Evolutionary conservation across 495 filamentous ascomycete species (phyloP), one percentile per base, ranked within the genome.

Genomic region (Wilcoxina mikolae): DNA sequence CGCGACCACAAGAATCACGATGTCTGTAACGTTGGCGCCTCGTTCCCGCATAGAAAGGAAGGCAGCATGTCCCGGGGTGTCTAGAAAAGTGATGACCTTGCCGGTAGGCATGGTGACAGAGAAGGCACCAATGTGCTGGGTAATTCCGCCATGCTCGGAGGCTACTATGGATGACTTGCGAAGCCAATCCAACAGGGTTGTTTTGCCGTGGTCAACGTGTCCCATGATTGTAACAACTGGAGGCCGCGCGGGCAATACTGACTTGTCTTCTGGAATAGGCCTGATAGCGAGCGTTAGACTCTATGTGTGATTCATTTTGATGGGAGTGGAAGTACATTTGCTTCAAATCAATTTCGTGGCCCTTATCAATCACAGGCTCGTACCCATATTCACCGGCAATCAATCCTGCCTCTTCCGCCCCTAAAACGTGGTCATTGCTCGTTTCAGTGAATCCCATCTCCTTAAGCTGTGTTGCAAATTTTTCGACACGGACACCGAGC

Each of bases 151-250:
- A 60, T 95, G 87, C 66, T 99, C 93, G 43, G 82, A 78, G 1
- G 83, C 85, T 18, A 81, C 93, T 28, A 96, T 81, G 0, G 87
- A 94, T 3, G 87, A 90, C 59, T 94, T 89, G 11, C 93, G 87
- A 27, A 99, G 74, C 72, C 81, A 96, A 59, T 99, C 93, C 7
- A 99, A 73, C 27, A 99, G 78, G 0, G 93, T 96, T 0, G 93
- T 99, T 72, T 99, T 99, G 26, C 93, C 93, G 67, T 99, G 93
- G 65, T 99, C 93, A 60, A 99, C 93, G 59, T 99, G 93, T 4
- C 93, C 93, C 93, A 99, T 99, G 65, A 99, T 96, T 12, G 93
- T 99, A 38, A 99, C 91, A 12, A 99, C 85, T 3, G 93, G 93
- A 5, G 93, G 90, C 38, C 93, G 77, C 4, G 72, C 60, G 0